These are phyloP conservation scores for Periglandula ipomoeae DNA, from an alignment of 2,329 filamentous ascomycete genomes.

Conservation along the genomic window DNA sequence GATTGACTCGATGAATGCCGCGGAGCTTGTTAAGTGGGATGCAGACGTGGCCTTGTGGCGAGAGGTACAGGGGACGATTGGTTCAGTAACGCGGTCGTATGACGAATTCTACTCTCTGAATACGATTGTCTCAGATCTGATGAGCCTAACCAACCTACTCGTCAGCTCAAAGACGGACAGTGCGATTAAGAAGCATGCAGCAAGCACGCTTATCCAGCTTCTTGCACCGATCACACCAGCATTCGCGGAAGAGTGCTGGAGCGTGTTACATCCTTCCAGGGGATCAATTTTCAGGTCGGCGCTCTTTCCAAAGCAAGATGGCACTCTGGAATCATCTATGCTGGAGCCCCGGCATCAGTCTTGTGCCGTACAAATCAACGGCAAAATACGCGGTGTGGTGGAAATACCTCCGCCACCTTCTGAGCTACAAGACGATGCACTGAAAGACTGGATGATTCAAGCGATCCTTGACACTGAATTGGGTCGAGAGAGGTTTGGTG, in stretches of 20 bases:
- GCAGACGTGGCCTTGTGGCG: conserved; percentile 49
- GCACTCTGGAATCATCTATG: conserved; percentile 36
- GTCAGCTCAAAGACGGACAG: conserved; percentile 33
- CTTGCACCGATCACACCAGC: conserved; percentile 73
- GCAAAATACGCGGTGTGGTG: conserved; percentile 63
- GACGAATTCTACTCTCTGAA: conserved; percentile 68
- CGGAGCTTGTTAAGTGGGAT: conserved; percentile 31
- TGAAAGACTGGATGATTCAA: conserved; percentile 52
- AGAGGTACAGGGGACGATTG: conserved; percentile 57
- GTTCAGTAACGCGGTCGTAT: conserved; percentile 58
- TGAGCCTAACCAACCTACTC: conserved; percentile 66
- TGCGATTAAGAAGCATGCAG: conserved; percentile 38
- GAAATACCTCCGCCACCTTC: conserved; percentile 46
- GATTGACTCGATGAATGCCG: conserved; percentile 20
- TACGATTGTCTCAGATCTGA: conserved; percentile 75
- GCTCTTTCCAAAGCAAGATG: conserved; percentile 51
- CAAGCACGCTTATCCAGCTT: conserved; percentile 55
- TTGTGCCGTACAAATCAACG: conserved; percentile 70
- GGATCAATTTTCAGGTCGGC: conserved; percentile 35
- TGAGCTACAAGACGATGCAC: conserved; percentile 30
- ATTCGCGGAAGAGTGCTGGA: conserved; percentile 75
- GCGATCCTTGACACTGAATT: conserved; percentile 53
- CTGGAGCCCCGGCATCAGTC: conserved; percentile 40
- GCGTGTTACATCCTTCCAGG: conserved; percentile 35
- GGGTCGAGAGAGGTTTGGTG: conserved; percentile 46